These are phyloP conservation scores for Tetrahymena malaccensis DNA, from an alignment of 73 alveolate genomes.

Conservation along the genomic window DNA sequence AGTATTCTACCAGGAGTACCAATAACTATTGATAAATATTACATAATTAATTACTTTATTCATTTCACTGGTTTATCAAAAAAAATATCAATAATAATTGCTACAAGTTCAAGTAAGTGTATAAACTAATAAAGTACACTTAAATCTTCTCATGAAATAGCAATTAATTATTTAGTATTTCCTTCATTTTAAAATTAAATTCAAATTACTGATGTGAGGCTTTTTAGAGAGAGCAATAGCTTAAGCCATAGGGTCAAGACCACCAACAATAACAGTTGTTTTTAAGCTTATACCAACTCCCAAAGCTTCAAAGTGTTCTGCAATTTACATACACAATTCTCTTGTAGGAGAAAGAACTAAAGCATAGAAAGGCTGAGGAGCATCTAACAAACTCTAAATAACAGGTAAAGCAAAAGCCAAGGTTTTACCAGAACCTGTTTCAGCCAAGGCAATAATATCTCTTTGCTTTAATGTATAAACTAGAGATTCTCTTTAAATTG, in stretches of 20 bases:
- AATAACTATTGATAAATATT: conserved; percentile 47
- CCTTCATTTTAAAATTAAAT: background rate
- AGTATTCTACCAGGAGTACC: conserved; percentile 99
- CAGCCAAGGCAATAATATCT: conserved; percentile 94
- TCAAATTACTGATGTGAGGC: conserved; percentile 78
- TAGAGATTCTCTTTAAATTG: conserved; percentile 77
- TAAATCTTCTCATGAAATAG: background rate
- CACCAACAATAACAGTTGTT: conserved; percentile 94
- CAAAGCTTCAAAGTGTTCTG: conserved; percentile 79
- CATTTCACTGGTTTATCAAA: background rate
- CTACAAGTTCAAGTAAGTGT: background rate
- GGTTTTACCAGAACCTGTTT: conserved; percentile 96
- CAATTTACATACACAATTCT: conserved; percentile 89
- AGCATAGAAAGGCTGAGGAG: conserved; percentile 82
- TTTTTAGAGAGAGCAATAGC: conserved; percentile 96
- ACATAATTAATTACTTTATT: no score
- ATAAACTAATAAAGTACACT: background rate
- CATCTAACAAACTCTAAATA: conserved; percentile 65
- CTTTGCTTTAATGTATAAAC: conserved; percentile 80
- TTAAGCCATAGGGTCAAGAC: conserved; percentile 90
- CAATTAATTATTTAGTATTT: background rate
- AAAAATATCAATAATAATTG: background rate
- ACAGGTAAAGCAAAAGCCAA: conserved; percentile 91
- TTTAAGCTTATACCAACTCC: conserved; percentile 86
- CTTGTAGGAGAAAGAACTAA: conserved; percentile 93